Evolutionary conservation across 805 yeast genomes (phyloP), one percentile per base, ranked within the genome.

Genomic region (Jamesozyma piceae): DNA sequence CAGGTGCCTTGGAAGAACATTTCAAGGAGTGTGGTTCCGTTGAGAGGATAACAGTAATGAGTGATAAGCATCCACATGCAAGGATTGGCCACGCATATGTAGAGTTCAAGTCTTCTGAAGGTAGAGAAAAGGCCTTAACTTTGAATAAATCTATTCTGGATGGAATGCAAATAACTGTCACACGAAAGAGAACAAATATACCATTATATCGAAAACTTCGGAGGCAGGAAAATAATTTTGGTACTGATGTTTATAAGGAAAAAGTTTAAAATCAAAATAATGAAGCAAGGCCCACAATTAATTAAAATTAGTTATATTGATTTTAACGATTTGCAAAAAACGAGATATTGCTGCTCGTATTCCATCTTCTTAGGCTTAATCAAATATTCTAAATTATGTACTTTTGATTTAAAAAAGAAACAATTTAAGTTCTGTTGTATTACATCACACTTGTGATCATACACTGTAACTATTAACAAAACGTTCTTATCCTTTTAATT

Each of bases 71-170:
- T 49, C 65, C 73, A 1, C 75, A 76, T 0, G 55, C 56, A 17
- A 73, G 77, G 8, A 73, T 70, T 48, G 85, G 84, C 2, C 77
- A 74, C 53, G 86, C 84, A 1, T 80, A 77, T 49, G 66, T 80
- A 27, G 79, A 82, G 49, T 80, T 77, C 53, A 71, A 68, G 13
- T 51, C 56, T 6, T 45, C 48, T 4, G 71, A 63, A 5, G 60
- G 72, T 14, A 78, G 73, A 5, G 51, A 57, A 5, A 58, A 58
- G 24, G 84, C 87, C 1, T 57, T 79, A 37, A 55, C 52, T 10
- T 50, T 72, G 29, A 63, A 71, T 43, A 75, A 70, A 6, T 46
- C 66, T 6, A 59, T 54, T 28, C 64, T 80, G 43, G 65, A 69
- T 35, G 76, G 71, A 1, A 65, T 78, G 44, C 67, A 60, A 20